These are phyloP conservation scores for Naumovozyma baii DNA, from an alignment of 805 yeast genomes.

Conservation along the genomic window DNA sequence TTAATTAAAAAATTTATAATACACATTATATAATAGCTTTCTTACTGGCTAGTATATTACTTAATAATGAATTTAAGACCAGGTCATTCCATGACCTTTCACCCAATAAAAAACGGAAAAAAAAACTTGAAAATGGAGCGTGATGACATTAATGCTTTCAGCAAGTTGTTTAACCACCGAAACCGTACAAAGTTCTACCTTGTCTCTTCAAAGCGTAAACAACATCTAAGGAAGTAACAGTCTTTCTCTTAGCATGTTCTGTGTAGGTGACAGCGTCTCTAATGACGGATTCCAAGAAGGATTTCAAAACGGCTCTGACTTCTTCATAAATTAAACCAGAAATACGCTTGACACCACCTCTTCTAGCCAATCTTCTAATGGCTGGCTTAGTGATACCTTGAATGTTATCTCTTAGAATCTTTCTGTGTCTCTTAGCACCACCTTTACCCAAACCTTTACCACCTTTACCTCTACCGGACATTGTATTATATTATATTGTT, in stretches of 20 bases:
- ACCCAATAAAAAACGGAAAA: neutral
- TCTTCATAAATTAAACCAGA: slow-evolving; percentile 97
- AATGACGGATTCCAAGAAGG: slow-evolving; percentile 92
- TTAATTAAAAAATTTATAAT: too few species aligned
- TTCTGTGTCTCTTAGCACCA: slow-evolving; percentile 99
- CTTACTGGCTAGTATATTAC: too few species aligned
- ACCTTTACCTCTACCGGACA: slow-evolving; percentile 99
- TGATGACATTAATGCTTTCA: neutral
- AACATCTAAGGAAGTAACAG: slow-evolving; percentile 96
- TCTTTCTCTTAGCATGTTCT: slow-evolving; percentile 99
- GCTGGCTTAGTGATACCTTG: slow-evolving; percentile 99
- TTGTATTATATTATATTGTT: slow-evolving; percentile 26
- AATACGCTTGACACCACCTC: slow-evolving; percentile 99
- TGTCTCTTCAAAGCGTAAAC: slow-evolving; percentile 99
- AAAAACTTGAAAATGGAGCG: neutral
- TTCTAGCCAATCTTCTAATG: slow-evolving; percentile 98
- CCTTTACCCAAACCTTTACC: slow-evolving; percentile 99
- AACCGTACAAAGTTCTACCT: slow-evolving; percentile 99
- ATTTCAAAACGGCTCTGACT: slow-evolving; percentile 91
- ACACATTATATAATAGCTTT: neutral
- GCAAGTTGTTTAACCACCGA: slow-evolving; percentile 69
- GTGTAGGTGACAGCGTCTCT: slow-evolving; percentile 98
- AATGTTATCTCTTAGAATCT: slow-evolving; percentile 96
- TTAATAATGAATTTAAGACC: neutral
- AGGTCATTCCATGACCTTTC: neutral